Base-by-base conservation (phyloP, 2,329 filamentous ascomycete species). In the Fusarium euwallaceae region DNA sequence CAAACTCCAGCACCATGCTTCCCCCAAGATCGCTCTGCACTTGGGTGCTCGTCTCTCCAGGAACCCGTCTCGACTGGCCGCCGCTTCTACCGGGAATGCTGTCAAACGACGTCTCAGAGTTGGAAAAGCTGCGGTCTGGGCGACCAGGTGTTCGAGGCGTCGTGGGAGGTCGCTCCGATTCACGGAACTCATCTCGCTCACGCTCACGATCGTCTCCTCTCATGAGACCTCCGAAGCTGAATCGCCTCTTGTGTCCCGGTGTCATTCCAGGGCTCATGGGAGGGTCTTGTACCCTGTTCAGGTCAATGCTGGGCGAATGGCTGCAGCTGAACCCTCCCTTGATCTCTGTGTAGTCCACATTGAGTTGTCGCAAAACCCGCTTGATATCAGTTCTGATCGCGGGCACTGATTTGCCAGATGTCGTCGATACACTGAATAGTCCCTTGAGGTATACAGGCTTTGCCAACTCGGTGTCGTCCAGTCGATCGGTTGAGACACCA, bases 391-490 rank as follows among this genome's bases (percentile, higher is more conserved):
- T 87, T 43, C 96, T 92, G 72, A 99, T 99, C 69, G 95, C 91
- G 1, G 92, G 87, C 12, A 98, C 90, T 1, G 96, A 94, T 81
- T 97, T 97, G 80, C 92, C 97, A 67, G 95, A 98, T 8, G 97
- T 99, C 0, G 97, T 99, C 5, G 95, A 97, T 64, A 98, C 97
- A 79, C 96, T 98, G 85, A 99, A 98, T 20, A 99, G 88, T 6
- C 97, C 97, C 83, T 98, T 99, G 67, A 99, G 89, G 82, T 93
- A 98, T 4, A 98, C 97, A 0, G 97, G 97, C 82, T 98, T 98
- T 63, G 96, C 92, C 70, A 96, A 90, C 76, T 97, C 95, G 6
- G 93, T 92, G 76, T 90, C 91, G 71, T 91, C 88, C 11, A 92
- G 82, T 27, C 89, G 85, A 45, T 92, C 91, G 2, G 88, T 90